A percentile compares a stretch with the other conserved stretches of the same genome.
Conservation (phyloP, 2,329 filamentous ascomycete genomes). For the Fusarium bactridioides region DNA sequence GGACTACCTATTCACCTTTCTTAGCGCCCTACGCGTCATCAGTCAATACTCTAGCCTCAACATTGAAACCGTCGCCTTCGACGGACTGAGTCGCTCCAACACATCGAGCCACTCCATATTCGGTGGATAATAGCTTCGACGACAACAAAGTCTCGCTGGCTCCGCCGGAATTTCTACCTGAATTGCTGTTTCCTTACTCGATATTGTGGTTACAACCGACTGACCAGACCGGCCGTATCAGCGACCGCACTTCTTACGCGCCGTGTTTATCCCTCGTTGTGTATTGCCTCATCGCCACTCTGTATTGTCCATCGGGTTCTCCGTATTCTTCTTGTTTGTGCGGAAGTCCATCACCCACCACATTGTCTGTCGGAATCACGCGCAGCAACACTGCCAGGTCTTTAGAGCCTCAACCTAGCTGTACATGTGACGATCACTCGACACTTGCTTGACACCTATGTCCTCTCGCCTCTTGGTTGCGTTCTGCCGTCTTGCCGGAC, state of each 20-base stretch:
- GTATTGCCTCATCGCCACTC: conserved; percentile 21
- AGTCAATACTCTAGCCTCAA: neutral
- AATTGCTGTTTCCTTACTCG: conserved; percentile 8
- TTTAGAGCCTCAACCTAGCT: conserved; percentile 29
- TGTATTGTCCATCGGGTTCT: conserved; percentile 1
- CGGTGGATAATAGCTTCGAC: neutral
- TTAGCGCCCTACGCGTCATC: conserved; percentile 13
- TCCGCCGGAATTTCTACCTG: neutral
- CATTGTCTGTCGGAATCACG: conserved; percentile 19
- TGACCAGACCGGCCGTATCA: conserved; percentile 34
- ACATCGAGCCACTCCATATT: neutral
- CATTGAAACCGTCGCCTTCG: neutral
- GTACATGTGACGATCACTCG: conserved; percentile 30
- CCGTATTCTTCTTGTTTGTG: conserved; percentile 8
- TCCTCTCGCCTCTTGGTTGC: conserved; percentile 12
- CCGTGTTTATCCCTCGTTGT: conserved; percentile 20
- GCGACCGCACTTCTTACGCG: conserved; percentile 36
- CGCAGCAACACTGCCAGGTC: conserved; percentile 14
- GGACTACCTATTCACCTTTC: neutral
- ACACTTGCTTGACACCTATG: conserved; percentile 22
- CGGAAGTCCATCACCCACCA: conserved; percentile 18
- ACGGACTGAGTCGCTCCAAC: neutral
- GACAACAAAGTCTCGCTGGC: conserved; percentile 6
- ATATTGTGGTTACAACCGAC: conserved; percentile 19
- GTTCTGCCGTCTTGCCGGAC: conserved; percentile 14